Evolutionary conservation across 495 filamentous ascomycete genomes (phyloP), one percentile per base, ranked within the genome.

Genomic region (Trichoderma parareesei): DNA sequence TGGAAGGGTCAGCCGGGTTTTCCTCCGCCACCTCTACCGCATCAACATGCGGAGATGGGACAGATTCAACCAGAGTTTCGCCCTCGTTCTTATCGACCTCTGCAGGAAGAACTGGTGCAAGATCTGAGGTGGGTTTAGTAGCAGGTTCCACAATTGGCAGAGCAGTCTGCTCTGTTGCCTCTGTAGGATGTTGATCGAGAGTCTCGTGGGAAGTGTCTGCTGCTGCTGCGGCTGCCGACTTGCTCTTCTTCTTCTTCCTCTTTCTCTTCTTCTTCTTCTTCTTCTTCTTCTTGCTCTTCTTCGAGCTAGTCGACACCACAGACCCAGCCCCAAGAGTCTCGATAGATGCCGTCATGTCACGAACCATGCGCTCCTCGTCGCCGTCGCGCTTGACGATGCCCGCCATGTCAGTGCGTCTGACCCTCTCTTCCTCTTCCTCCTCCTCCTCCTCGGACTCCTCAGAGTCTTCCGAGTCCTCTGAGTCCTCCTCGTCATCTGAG

Each of bases 191-290:
- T 16, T 16, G 13, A 41, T 9, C 8, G 57, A 9, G 4, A 13
- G 13, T 41, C n/a, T 61, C 57, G 4, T 33, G 13, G 38, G 57
- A 41, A 13, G 57, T 43, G 2, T 20, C 33, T 11, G 37, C 42
- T 37, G 61, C 68, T 18, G 61, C 64, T 46, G 46, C 59, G 37
- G 57, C 44, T 14, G 53, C 35, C 33, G n/a, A 67, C 48, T 49
- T 46, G 64, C 65, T 72, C 67, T 74, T 75, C 41, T 62, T 68
- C 57, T 74, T 71, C 71, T 72, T 74, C 41, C 38, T 46, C 65
- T 68, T 72, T 57, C 68, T 75, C 38, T 66, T 65, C 46, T 60
- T 66, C 62, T 67, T 72, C 66, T 74, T 75, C 37, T 65, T 68
- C 38, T 74, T 71, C 71, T 73, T 74, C 41, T 43, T 46, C 67